Evolutionary conservation across 495 filamentous ascomycete species (phyloP), one percentile per base, ranked within the genome.

Genomic region (Aspergillus nidulans): DNA sequence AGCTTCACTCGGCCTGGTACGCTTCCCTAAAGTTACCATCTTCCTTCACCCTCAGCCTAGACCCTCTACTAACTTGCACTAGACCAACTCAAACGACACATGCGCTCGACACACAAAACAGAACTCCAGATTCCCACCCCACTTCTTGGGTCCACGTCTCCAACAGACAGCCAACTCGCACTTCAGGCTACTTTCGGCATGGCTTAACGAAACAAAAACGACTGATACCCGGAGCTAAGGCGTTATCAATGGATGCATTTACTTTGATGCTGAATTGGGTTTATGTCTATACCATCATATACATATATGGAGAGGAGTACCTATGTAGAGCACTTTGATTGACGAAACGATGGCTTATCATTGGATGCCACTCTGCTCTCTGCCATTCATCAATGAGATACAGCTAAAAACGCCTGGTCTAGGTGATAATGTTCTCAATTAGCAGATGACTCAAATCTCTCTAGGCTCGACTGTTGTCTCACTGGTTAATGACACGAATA

Each of bases 41-140:
- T 8, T 21, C 18, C 28, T 7, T 24, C 13, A 18, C 9, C 15
- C 2, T 45, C 8, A 25, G 5, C 5, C 13, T 12, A 2, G 10
- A 25, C 7, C 18, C 8, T 7, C 6, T 54, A 38, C 56, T 34
- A 36, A 15, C 4, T 24, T 41, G 13, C 19, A 34, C 10, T 16
- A 77, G 75, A 77, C 25, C 75, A 77, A 70, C 54, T 77, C 4
- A 77, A 77, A 58, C 75, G 75, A 26, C 75, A 77, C 49, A 63
- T 72, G 39, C 65, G 65, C 41, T 71, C 72, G 19, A 77, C 73
- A 0, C 75, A 77, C 49, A 76, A 75, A 62, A 50, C 60, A 24
- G 71, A 72, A 5, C 42, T 43, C 23, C 16, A 59, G 20, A 41
- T 61, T 23, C 30, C 64, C 47, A 21, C 47, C 47, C 15, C 20